Evolutionary conservation across 345 rosid species (phyloP).

Genomic region (Chamaenerion angustifolium): DNA sequence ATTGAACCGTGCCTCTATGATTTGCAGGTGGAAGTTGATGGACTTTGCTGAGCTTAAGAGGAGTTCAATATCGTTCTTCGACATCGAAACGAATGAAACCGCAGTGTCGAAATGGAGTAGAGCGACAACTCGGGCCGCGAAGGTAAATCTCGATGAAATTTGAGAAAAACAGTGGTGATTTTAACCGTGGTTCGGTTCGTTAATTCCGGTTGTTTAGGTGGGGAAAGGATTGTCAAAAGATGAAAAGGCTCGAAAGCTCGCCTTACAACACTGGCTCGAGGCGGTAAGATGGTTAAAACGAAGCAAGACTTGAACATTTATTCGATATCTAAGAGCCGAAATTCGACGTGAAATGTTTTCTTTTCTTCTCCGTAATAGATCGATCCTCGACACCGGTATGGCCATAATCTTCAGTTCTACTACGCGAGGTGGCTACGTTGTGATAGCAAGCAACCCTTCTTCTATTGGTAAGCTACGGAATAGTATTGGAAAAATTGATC

Average conservation of each 20-base stretch:
- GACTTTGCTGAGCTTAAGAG: conserved; percentile 84
- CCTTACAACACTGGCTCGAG: conserved; percentile 42
- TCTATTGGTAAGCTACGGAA: conserved; percentile 39
- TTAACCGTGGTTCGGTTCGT: no score
- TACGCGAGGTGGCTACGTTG: conserved; percentile 50
- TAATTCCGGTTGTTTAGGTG: conserved; percentile 14
- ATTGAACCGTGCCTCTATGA: no score
- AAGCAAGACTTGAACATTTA: no score
- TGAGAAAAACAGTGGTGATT: no score
- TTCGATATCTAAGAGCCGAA: no score
- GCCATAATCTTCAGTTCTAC: conserved; percentile 59
- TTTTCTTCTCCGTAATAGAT: conserved; percentile 28
- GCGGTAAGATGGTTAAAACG: conserved; percentile 20
- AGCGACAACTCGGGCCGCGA: conserved; percentile 77
- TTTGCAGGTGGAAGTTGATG: conserved; percentile 46
- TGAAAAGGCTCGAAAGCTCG: conserved; percentile 34
- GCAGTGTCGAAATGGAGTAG: conserved; percentile 81
- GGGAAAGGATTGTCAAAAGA: conserved; percentile 39
- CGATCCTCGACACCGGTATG: conserved; percentile 77
- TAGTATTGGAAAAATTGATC: no score
- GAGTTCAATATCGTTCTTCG: conserved; percentile 79
- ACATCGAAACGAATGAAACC: conserved; percentile 59
- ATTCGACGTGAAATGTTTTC: not conserved
- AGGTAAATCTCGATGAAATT: conserved; percentile 20
- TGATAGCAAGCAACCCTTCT: conserved; percentile 55